These are phyloP conservation scores for Dissophora ornata DNA, from an alignment of 192 early-diverging fungal species.

Conservation along the genomic window DNA sequence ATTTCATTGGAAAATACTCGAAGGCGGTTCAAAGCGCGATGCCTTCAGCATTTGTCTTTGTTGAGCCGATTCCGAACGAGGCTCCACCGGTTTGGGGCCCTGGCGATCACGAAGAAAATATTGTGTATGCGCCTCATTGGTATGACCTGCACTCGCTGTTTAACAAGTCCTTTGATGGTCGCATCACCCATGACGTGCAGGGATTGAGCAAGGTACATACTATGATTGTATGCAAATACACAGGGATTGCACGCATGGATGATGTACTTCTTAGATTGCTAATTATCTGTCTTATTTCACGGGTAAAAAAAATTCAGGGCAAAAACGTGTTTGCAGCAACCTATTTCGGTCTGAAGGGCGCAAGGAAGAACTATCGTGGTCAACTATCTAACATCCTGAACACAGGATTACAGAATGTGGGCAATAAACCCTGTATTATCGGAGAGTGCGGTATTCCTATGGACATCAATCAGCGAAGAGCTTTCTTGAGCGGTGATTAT, in stretches of 20 bases:
- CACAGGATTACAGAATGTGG: conserved; percentile 68
- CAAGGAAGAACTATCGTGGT: conserved; percentile 77
- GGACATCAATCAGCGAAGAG: conserved; percentile 83
- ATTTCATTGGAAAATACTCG: conserved; percentile 75
- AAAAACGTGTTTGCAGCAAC: conserved; percentile 78
- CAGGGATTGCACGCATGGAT: too few relatives aligned
- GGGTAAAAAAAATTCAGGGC: too few relatives aligned
- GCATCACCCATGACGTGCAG: conserved; percentile 86
- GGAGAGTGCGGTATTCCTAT: conserved; percentile 90
- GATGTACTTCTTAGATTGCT: too few relatives aligned
- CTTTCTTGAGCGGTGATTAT: conserved; percentile 80
- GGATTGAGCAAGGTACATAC: conserved; percentile 69
- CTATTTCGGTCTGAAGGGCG: conserved; percentile 82
- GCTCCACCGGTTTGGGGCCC: conserved; percentile 58
- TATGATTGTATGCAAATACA: too few relatives aligned
- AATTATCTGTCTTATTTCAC: too few relatives aligned
- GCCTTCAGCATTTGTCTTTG: conserved; percentile 69
- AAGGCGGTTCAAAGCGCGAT: conserved; percentile 68
- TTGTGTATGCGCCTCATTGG: conserved; percentile 89
- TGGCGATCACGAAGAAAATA: conserved; percentile 62
- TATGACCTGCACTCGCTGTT: conserved; percentile 86
- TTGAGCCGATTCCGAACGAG: conserved; percentile 89
- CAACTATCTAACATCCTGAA: conserved; percentile 77
- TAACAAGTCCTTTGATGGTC: conserved; percentile 74
- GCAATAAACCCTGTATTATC: conserved; percentile 73